Evolutionary conservation across 2,329 filamentous ascomycete genomes (phyloP).

Genomic region (Sordariomycetes sp.): DNA sequence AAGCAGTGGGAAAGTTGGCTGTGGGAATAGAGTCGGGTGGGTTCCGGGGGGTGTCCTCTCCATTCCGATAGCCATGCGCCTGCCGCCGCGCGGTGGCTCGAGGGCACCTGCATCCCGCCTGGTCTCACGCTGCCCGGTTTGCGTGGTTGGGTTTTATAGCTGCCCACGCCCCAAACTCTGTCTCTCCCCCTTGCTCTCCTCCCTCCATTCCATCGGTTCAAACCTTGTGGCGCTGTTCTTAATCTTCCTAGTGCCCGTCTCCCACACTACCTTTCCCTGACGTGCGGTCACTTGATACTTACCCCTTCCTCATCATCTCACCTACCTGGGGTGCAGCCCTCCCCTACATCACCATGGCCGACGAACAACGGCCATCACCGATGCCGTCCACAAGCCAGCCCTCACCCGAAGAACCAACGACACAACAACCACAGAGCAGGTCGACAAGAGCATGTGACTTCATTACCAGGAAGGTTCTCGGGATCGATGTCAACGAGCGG

Average conservation of each 20-base stretch:
- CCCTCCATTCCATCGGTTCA: too few species aligned
- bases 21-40: too few species aligned
- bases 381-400: background rate
- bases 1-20: too few species aligned
- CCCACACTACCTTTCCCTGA: too few species aligned
- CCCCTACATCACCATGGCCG: background rate
- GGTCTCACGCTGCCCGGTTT: background rate
- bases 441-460: constrained; percentile 6
- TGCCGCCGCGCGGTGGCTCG: too few species aligned
- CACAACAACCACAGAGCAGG: background rate
- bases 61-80: constrained; percentile 1
- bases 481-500: constrained; percentile 19
- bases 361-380: background rate
- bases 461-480: constrained; percentile 17
- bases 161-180: background rate
- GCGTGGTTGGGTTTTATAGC: background rate
- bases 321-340: too few species aligned
- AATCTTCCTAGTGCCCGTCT: background rate
- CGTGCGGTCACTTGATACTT: too few species aligned
- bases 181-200: background rate
- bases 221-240: too few species aligned
- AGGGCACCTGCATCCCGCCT: background rate
- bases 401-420: background rate
- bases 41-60: too few species aligned
- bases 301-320: too few species aligned